phyloP scores from a whole-genome alignment of 495 filamentous ascomycete genomes.

The Hyphodiscus hymeniophilus region DNA sequence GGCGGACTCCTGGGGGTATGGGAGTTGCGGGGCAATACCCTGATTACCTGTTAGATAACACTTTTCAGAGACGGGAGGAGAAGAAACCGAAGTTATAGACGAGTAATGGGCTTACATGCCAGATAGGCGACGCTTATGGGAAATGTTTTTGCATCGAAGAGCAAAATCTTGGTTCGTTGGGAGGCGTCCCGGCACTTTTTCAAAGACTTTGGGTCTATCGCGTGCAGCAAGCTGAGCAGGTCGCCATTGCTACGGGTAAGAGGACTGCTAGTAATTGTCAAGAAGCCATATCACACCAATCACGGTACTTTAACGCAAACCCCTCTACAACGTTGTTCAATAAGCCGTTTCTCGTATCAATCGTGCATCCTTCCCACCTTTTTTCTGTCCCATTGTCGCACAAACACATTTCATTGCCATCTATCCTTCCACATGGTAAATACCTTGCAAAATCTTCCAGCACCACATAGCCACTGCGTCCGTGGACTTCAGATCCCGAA shows the following conservation, averaged over 20 bases:
- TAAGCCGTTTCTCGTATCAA: too few species aligned
- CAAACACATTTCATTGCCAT: background rate
- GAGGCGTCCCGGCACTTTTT: too few species aligned
- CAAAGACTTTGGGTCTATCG: too few species aligned
- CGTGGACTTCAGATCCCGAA: conserved; percentile 40
- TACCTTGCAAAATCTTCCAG: conserved; percentile 39
- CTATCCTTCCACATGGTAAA: conserved; percentile 31
- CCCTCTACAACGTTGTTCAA: too few species aligned
- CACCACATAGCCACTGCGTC: conserved; percentile 43
- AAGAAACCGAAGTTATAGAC: conserved; percentile 56
- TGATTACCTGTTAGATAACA: conserved; percentile 52
- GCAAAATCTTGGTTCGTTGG: too few species aligned
- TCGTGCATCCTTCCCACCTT: too few species aligned
- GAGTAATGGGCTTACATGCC: background rate
- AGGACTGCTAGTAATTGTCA: too few species aligned
- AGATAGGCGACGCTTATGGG: background rate
- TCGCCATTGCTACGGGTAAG: too few species aligned
- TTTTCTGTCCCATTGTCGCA: background rate
- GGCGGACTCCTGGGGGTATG: conserved; percentile 9
- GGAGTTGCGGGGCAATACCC: conserved; percentile 39
- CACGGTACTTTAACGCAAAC: too few species aligned
- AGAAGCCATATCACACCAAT: too few species aligned
- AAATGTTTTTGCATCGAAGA: too few species aligned
- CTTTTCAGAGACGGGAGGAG: conserved; percentile 48
- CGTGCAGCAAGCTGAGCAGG: too few species aligned